Evolutionary conservation across 805 yeast genomes (phyloP).

Genomic region (Lipomyces spencermartinsiae): DNA sequence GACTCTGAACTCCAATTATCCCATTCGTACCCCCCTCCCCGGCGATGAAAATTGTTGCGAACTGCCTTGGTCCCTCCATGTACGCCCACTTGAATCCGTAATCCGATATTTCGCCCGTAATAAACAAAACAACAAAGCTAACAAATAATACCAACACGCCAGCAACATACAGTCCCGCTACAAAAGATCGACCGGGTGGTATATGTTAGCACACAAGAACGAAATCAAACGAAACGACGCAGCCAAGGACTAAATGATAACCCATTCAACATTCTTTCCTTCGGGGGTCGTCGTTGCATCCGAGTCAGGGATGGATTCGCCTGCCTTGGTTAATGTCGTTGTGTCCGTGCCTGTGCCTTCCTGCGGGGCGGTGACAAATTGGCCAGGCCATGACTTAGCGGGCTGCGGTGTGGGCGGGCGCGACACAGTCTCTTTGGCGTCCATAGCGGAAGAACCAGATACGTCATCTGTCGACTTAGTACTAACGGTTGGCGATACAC

Average conservation of each 20-base stretch:
- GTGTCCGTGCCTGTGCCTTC: neutral
- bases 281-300: neutral
- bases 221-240: neutral
- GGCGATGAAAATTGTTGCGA: no score
- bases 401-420: neutral
- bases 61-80: neutral
- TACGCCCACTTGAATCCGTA: no score
- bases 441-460: neutral
- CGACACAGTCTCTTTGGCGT: neutral
- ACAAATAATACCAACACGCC: no score
- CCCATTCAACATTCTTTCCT: constrained; percentile 1
- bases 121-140: no score
- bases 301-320: neutral
- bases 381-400: neutral
- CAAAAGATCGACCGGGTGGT: neutral
- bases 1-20: neutral
- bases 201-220: neutral
- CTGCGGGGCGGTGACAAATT: neutral
- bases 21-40: neutral
- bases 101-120: no score
- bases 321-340: neutral
- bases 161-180: no score
- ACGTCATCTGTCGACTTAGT: neutral
- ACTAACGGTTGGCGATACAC: neutral
- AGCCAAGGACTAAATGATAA: neutral